These are phyloP conservation scores for Venturia aucupariae DNA, from an alignment of 2,329 filamentous ascomycete genomes.

Conservation along the genomic window DNA sequence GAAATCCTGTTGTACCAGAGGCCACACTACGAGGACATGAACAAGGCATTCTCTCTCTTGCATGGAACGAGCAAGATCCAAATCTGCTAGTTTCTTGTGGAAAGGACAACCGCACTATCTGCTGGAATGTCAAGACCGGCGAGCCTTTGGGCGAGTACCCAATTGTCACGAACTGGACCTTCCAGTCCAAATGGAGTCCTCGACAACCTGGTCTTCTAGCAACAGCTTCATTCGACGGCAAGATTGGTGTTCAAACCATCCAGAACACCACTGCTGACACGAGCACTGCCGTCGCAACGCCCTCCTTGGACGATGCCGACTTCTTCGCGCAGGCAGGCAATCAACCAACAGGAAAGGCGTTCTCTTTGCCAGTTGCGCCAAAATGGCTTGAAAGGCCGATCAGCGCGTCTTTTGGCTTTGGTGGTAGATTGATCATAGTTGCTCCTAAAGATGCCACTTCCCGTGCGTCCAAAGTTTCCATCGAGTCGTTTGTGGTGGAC, in stretches of 20 bases:
- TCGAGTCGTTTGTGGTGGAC: constrained; percentile 84
- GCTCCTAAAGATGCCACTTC: constrained; percentile 55
- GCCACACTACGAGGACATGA: constrained; percentile 84
- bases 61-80: constrained; percentile 89
- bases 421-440: constrained; percentile 80
- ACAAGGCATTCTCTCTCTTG: constrained; percentile 83
- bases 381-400: constrained; percentile 82
- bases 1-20: constrained; percentile 93
- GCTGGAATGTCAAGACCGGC: constrained; percentile 93
- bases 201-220: constrained; percentile 86
- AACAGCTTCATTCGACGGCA: constrained; percentile 94
- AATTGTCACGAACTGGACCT: constrained; percentile 98
- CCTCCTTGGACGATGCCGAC: constrained; percentile 77
- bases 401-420: constrained; percentile 88
- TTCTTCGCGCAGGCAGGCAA: constrained; percentile 93
- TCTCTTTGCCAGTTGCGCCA: constrained; percentile 76
- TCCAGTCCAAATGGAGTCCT: constrained; percentile 89
- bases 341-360: constrained; percentile 82
- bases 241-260: constrained; percentile 85
- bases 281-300: constrained; percentile 53
- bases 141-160: constrained; percentile 85
- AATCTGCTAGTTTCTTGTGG: constrained; percentile 86
- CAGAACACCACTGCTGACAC: constrained; percentile 81
- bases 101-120: constrained; percentile 90
- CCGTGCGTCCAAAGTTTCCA: constrained; percentile 63